These are phyloP conservation scores for Tuber umbilicatum DNA, from an alignment of 495 filamentous ascomycete species.

Conservation along the genomic window DNA sequence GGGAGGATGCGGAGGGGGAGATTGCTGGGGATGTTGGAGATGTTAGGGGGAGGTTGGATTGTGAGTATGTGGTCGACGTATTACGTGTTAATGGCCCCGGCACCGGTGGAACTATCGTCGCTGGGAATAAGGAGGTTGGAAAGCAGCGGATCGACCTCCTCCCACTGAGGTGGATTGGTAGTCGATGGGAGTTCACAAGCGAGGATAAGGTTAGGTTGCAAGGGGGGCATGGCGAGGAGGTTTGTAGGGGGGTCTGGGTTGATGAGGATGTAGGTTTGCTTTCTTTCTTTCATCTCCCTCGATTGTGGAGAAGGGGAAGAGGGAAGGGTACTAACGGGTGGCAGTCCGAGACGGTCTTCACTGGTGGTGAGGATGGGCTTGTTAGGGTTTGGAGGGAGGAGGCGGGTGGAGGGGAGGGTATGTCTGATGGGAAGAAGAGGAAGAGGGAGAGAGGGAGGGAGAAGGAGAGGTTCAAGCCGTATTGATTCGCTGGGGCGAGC, in stretches of 20 bases:
- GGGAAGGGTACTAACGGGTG: slow-evolving; percentile 18
- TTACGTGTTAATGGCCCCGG: slow-evolving; percentile 50
- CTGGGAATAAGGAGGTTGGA: slow-evolving; percentile 52
- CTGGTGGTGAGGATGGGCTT: slow-evolving; percentile 70
- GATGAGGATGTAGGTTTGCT: slow-evolving; percentile 55
- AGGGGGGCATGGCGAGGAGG: slow-evolving; percentile 75
- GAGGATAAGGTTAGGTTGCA: slow-evolving; percentile 58
- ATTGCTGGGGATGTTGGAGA: slow-evolving; percentile 57
- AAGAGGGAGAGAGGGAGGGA: slow-evolving; percentile 16
- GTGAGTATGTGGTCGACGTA: slow-evolving; percentile 78
- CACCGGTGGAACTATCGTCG: slow-evolving; percentile 48
- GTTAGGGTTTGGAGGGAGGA: slow-evolving; percentile 56
- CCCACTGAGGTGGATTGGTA: slow-evolving; percentile 51
- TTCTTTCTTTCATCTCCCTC: not conserved
- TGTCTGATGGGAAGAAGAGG: slow-evolving; percentile 15
- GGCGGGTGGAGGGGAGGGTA: slow-evolving; percentile 5
- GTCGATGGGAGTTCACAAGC: slow-evolving; percentile 58
- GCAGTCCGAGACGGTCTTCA: slow-evolving; percentile 63
- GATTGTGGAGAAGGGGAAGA: not conserved
- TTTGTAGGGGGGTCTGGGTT: slow-evolving; percentile 72
- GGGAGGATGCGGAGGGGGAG: slow-evolving; percentile 37
- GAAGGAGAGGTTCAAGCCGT: slow-evolving; percentile 30
- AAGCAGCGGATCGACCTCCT: slow-evolving; percentile 59
- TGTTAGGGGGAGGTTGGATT: slow-evolving; percentile 60
- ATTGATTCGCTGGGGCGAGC: slow-evolving; percentile 11